Evolutionary conservation across 768 basidiomycete genomes (phyloP).

Genomic region (Mycena rebaudengoi): DNA sequence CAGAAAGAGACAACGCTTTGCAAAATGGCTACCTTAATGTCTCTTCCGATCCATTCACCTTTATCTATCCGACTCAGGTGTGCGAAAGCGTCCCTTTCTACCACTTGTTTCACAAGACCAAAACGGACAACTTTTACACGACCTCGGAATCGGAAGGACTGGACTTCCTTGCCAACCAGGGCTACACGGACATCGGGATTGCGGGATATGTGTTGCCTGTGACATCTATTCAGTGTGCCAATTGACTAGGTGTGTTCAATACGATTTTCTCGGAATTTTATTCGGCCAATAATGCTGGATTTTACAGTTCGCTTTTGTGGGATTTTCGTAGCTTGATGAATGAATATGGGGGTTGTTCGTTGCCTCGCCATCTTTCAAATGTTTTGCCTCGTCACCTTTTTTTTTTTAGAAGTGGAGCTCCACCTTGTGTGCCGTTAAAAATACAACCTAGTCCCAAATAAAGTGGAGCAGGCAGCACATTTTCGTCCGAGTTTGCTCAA

Average conservation of each 20-base stretch:
- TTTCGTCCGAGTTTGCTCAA: too few species aligned
- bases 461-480: too few species aligned
- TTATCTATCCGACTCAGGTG: slow-evolving; percentile 20
- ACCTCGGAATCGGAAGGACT: slow-evolving; percentile 10
- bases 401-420: too few species aligned
- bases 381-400: too few species aligned
- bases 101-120: not conserved
- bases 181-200: slow-evolving; percentile 12
- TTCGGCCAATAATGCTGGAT: not conserved
- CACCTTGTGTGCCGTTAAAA: too few species aligned
- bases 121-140: slow-evolving; percentile 20
- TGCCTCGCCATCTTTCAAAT: too few species aligned
- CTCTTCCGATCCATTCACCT: slow-evolving; percentile 22
- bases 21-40: slow-evolving; percentile 10
- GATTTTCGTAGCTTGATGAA: too few species aligned
- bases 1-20: slow-evolving; percentile 22
- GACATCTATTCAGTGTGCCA: not conserved
- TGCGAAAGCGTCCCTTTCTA: slow-evolving; percentile 22
- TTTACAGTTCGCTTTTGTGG: too few species aligned
- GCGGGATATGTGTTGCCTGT: slow-evolving; percentile 14
- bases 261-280: not conserved
- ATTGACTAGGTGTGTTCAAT: not conserved
- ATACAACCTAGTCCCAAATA: too few species aligned
- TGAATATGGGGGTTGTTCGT: too few species aligned
- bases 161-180: not conserved